phyloP scores from a whole-genome alignment of 1,139 yeast genomes.

The Kodamaea ohmeri region DNA sequence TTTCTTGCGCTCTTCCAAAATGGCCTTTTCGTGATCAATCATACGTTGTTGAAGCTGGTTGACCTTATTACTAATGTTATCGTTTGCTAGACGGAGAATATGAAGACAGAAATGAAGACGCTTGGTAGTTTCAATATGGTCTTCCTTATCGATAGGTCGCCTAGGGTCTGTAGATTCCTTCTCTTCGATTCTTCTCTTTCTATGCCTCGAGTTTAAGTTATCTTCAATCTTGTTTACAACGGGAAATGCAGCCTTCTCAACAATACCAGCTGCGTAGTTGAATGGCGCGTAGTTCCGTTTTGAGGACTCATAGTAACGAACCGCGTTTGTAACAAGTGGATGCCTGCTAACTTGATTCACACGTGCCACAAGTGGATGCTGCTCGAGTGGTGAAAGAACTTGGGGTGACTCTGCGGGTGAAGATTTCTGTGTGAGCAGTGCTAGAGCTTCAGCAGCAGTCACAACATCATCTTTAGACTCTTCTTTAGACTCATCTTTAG shows the following conservation, averaged over 20 bases:
- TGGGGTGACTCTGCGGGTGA: slow-evolving; percentile 11
- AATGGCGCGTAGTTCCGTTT: slow-evolving; percentile 56
- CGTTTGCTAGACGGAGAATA: slow-evolving; percentile 71
- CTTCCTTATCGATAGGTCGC: slow-evolving; percentile 16
- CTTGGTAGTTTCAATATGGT: slow-evolving; percentile 62
- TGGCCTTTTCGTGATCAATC: slow-evolving; percentile 21
- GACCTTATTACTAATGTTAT: slow-evolving; percentile 65
- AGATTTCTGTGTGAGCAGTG: slow-evolving; percentile 29
- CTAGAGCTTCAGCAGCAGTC: slow-evolving; percentile 44
- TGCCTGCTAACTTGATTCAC: slow-evolving; percentile 45
- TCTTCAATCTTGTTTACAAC: slow-evolving; percentile 52
- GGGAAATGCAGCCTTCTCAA: slow-evolving; percentile 62
- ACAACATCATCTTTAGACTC: slow-evolving; percentile 25
- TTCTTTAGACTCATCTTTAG: not conserved
- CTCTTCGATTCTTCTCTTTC: slow-evolving; percentile 6
- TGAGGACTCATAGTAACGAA: slow-evolving; percentile 55
- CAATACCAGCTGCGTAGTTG: slow-evolving; percentile 64
- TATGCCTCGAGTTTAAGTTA: slow-evolving; percentile 40
- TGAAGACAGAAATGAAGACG: slow-evolving; percentile 72
- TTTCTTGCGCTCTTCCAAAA: slow-evolving; percentile 20
- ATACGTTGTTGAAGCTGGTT: slow-evolving; percentile 50
- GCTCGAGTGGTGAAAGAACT: slow-evolving; percentile 8
- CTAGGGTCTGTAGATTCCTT: slow-evolving; percentile 20
- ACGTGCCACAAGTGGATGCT: slow-evolving; percentile 44
- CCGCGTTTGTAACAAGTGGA: slow-evolving; percentile 57